phyloP scores from a whole-genome alignment of 306 rosid genomes.

The Morella rubra region DNA sequence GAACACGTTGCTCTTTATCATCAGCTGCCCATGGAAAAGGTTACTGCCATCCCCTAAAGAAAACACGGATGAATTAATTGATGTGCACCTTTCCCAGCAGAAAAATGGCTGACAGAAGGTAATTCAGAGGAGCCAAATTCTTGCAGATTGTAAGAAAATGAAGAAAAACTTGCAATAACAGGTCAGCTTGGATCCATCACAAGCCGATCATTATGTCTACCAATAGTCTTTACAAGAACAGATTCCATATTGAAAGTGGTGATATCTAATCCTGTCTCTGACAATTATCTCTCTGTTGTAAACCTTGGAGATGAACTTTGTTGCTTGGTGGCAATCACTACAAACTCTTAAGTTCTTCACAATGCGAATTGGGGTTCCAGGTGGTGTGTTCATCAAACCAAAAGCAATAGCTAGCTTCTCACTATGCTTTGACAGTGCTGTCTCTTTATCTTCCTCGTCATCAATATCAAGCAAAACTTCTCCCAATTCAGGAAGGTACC shows the following conservation, averaged over 20 bases:
- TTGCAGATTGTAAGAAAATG: not conserved
- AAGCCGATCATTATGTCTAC: conserved; percentile 27
- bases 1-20: not conserved
- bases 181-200: not conserved
- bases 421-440: conserved; percentile 48
- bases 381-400: conserved; percentile 49
- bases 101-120: not conserved
- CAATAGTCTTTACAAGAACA: conserved; percentile 61
- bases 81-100: not conserved
- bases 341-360: conserved; percentile 61
- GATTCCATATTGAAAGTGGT: conserved; percentile 47
- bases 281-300: conserved; percentile 44
- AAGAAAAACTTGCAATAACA: not conserved
- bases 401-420: conserved; percentile 63
- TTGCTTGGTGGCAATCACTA: conserved; percentile 52
- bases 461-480: conserved; percentile 47
- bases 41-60: not conserved
- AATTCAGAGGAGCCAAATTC: not conserved
- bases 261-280: conserved; percentile 50
- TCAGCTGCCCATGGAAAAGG: conserved; percentile 9
- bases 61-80: not conserved
- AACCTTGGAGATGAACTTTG: conserved; percentile 51
- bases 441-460: conserved; percentile 60
- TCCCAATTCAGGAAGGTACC: conserved; percentile 48
- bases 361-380: conserved; percentile 52